Evolutionary conservation across 2,329 filamentous ascomycete species (phyloP).

Genomic region (Pseudophaeomoniella oleicola): DNA sequence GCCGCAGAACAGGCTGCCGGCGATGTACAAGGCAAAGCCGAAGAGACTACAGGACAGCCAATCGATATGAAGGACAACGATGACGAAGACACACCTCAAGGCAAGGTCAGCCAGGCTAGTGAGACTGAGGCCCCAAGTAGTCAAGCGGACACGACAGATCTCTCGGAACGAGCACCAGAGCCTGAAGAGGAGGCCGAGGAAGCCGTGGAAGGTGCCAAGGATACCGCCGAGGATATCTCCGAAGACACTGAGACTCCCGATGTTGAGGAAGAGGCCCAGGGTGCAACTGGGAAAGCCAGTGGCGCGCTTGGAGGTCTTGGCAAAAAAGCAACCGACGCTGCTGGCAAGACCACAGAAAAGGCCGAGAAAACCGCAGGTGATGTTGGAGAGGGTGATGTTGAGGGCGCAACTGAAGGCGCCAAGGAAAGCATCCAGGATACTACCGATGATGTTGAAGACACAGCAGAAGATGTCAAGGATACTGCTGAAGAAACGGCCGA

Average conservation of each 20-base stretch:
- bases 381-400: slow-evolving; percentile 10
- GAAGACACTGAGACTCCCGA: slow-evolving; percentile 4
- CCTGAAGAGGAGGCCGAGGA: slow-evolving; percentile 12
- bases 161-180: slow-evolving; percentile 11
- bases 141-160: slow-evolving; percentile 11
- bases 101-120: slow-evolving; percentile 9
- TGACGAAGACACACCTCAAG: slow-evolving; percentile 4
- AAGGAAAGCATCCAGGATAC: slow-evolving; percentile 7
- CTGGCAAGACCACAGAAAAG: neutral
- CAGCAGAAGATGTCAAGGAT: slow-evolving; percentile 12
- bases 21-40: slow-evolving; percentile 5
- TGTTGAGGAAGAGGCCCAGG: slow-evolving; percentile 37
- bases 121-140: slow-evolving; percentile 11
- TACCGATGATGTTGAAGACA: slow-evolving; percentile 14
- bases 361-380: slow-evolving; percentile 6
- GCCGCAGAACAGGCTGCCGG: slow-evolving; percentile 6
- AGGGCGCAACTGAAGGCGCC: slow-evolving; percentile 7
- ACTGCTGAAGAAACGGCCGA: slow-evolving; percentile 14
- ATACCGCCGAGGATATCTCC: slow-evolving; percentile 6
- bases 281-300: slow-evolving; percentile 20
- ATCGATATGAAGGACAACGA: slow-evolving; percentile 12
- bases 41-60: slow-evolving; percentile 6
- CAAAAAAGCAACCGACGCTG: slow-evolving; percentile 2
- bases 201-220: slow-evolving; percentile 6
- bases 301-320: neutral